These are phyloP conservation scores for Phytophthora litchii DNA, from an alignment of 352 stramenopile genomes.

Conservation along the genomic window DNA sequence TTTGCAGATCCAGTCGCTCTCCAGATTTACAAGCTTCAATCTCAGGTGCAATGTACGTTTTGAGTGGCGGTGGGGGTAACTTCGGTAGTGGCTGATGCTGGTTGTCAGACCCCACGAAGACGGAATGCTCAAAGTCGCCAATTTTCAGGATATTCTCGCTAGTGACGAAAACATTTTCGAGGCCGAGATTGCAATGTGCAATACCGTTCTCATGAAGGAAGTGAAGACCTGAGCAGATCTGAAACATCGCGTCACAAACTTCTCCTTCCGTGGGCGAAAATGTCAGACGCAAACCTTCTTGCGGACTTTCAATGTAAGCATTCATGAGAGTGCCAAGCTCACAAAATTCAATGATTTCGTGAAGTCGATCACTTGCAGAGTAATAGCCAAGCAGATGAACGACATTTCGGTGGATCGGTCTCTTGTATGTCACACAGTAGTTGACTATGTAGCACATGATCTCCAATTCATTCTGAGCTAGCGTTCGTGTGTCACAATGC, in stretches of 20 bases:
- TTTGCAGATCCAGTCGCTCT: conserved; percentile 50
- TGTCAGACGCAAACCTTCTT: conserved; percentile 47
- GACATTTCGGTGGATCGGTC: conserved; percentile 55
- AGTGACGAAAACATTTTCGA: conserved; percentile 83
- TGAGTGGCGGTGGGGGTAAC: conserved; percentile 36
- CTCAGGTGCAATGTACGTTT: conserved; percentile 62
- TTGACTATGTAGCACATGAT: conserved; percentile 63
- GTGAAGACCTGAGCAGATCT: conserved; percentile 84
- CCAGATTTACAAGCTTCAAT: conserved; percentile 32
- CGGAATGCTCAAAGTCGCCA: conserved; percentile 64
- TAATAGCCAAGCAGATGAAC: conserved; percentile 62
- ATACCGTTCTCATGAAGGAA: conserved; percentile 68
- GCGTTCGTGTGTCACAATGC: conserved; percentile 40
- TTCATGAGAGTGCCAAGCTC: conserved; percentile 59
- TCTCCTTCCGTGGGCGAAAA: conserved; percentile 46
- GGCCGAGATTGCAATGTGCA: conserved; percentile 67
- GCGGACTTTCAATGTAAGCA: conserved; percentile 54
- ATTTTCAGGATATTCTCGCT: conserved; percentile 65
- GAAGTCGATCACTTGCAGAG: conserved; percentile 47
- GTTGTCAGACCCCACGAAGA: conserved; percentile 67
- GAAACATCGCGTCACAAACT: conserved; percentile 61
- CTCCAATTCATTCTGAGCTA: conserved; percentile 63
- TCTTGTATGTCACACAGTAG: conserved; percentile 43
- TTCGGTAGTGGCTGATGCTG: conserved; percentile 27
- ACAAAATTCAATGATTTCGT: conserved; percentile 70